Evolutionary conservation across 768 basidiomycete species (phyloP), one percentile per base, ranked within the genome.

Genomic region (Agaricus subrufescens): DNA sequence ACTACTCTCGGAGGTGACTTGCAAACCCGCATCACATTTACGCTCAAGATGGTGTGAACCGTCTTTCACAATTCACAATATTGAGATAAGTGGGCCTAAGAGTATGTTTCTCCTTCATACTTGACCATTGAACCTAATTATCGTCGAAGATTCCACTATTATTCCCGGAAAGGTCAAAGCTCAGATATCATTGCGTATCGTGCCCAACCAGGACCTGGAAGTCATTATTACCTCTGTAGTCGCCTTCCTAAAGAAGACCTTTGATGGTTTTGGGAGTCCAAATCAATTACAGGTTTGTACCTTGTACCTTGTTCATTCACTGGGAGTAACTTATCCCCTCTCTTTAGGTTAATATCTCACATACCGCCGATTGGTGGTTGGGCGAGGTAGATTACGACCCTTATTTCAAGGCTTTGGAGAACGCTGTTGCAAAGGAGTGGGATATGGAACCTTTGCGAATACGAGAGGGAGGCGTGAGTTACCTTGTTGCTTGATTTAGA

Each of bases 281-380:
- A 96, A 98, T 67, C 69, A 68, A 12, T 73, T 98, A 25, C 73
- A 85, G 61, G 94, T 94, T 56, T 31, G 73, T 63, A n/a, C 34
- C 10, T 56, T 31, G 73, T 63, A n/a, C 34, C 10, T 39, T 19
- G 34, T 7, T 46, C 58, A 23, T 8, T 39, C 45, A 8, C 19
- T 7, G 2, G 1, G 4, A 47, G 27, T 10, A 15, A 25, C 15
- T 53, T 10, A 44, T 37, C 9, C 43, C 29, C 10, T 29, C 37
- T 11, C 43, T 39, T 31, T 60, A 94, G 91, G 77, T 95, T 60
- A 78, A 74, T 19, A 83, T 97, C 52, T 84, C 89, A 43, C 89
- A 92, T 57, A 87, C 82, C 2, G 94, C 94, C 0, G 88, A 94
- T 63, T 98, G 95, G 95, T 99, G 96, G 96, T 78, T 99, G 2